Conservation (phyloP, 768 basidiomycete genomes). For the Porphyrellus cyaneotinctus region DNA sequence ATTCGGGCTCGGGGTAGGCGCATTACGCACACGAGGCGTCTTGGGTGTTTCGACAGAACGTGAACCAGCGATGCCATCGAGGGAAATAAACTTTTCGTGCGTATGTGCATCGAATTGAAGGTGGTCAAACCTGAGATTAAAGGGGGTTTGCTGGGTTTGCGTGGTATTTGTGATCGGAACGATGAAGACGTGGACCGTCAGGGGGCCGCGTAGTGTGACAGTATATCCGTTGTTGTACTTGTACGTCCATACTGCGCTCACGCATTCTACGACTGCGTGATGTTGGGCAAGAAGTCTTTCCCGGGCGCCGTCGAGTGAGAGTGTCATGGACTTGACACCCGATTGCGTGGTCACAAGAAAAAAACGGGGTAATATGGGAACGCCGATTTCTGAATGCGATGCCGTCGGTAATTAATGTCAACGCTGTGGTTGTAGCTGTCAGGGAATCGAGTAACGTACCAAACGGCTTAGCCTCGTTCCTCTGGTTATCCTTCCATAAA, state of each 20-base stretch:
- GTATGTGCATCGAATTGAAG: conserved; percentile 68
- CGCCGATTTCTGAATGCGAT: conserved; percentile 60
- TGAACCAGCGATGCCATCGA: conserved; percentile 56
- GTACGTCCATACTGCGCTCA: conserved; percentile 76
- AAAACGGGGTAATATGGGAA: conserved; percentile 77
- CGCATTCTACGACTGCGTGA: conserved; percentile 61
- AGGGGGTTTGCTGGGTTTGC: conserved; percentile 21
- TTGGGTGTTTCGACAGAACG: conserved; percentile 43
- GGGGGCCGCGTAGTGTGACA: conserved; percentile 69
- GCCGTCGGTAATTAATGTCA: conserved; percentile 11
- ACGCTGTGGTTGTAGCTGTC: conserved; percentile 1
- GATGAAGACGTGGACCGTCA: conserved; percentile 58
- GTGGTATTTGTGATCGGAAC: conserved; percentile 22
- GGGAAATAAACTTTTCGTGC: conserved; percentile 71
- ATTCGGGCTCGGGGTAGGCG: conserved; percentile 34
- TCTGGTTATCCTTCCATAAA: conserved; percentile 83
- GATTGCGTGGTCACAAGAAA: conserved; percentile 82
- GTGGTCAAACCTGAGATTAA: conserved; percentile 61
- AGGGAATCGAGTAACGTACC: conserved; percentile 44
- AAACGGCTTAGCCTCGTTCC: conserved; percentile 77
- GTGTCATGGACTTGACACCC: conserved; percentile 77
- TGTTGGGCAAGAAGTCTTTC: conserved; percentile 55
- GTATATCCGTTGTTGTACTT: conserved; percentile 76
- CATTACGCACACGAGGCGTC: conserved; percentile 33
- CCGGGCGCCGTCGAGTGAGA: conserved; percentile 74